Evolutionary conservation across 2,329 filamentous ascomycete species (phyloP).

Genomic region (Colletotrichum coccodes): DNA sequence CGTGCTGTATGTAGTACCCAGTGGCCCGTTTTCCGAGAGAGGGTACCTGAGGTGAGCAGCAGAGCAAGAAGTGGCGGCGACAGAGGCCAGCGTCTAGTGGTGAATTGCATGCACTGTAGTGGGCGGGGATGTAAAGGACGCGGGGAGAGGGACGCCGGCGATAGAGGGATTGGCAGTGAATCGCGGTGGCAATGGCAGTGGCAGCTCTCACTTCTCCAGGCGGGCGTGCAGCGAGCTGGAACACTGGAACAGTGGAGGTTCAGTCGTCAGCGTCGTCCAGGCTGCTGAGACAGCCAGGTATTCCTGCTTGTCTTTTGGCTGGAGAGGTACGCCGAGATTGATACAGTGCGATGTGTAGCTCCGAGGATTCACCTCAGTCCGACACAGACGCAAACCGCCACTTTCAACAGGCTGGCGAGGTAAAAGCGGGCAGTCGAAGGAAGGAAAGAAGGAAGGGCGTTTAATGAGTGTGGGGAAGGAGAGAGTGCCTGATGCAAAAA

Average conservation of each 20-base stretch:
- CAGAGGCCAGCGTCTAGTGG: too few relatives aligned
- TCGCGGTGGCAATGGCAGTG: neutral
- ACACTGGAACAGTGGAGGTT: neutral
- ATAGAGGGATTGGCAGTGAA: neutral
- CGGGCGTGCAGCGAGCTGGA: neutral
- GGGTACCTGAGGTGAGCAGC: neutral
- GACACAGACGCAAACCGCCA: conserved; percentile 5
- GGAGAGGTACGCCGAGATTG: neutral
- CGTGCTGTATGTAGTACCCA: neutral
- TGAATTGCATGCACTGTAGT: neutral
- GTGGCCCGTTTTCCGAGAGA: neutral
- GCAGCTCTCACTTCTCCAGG: neutral
- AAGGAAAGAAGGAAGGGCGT: conserved; percentile 4
- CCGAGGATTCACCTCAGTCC: neutral
- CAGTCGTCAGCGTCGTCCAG: neutral
- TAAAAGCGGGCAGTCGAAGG: neutral
- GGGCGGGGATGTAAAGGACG: neutral
- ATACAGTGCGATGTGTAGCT: neutral
- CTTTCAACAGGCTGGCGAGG: neutral
- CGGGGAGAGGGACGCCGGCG: neutral
- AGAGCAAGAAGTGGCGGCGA: neutral
- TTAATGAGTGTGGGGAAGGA: conserved; percentile 33
- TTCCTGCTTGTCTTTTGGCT: neutral
- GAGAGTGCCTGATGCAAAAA: conserved; percentile 20
- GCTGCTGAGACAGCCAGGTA: neutral